phyloP scores from a whole-genome alignment of 257 asterid species.

The Petrea volubilis region DNA sequence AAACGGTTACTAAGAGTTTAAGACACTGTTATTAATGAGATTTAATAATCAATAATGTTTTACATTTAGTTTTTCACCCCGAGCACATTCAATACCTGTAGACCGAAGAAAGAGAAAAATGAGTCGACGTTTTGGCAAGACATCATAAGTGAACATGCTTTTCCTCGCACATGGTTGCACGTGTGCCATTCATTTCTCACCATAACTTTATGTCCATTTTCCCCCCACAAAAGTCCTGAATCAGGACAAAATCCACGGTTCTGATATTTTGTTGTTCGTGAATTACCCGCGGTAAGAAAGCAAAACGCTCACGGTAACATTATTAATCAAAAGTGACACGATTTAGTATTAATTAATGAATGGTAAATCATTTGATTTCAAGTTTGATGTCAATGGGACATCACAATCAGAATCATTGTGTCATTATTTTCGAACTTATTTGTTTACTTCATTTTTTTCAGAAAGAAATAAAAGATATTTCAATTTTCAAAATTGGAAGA shows the following conservation, averaged over 20 bases:
- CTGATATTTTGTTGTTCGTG: too few relatives aligned
- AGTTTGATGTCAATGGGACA: slow-evolving; percentile 1
- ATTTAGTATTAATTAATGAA: not conserved
- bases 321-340: too few relatives aligned
- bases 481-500: not conserved
- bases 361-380: not conserved
- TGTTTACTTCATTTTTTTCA: not conserved
- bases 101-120: slow-evolving; percentile 3
- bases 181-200: slow-evolving; percentile 4
- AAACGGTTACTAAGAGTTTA: too few relatives aligned
- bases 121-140: not conserved
- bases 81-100: slow-evolving; percentile 16
- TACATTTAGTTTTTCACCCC: too few relatives aligned
- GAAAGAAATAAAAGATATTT: not conserved
- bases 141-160: not conserved
- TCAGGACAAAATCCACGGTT: not conserved
- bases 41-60: too few relatives aligned
- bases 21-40: too few relatives aligned
- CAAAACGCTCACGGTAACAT: too few relatives aligned
- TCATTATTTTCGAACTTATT: not conserved
- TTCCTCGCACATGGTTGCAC: slow-evolving; percentile 19
- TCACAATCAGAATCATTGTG: not conserved
- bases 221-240: not conserved
- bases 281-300: too few relatives aligned
- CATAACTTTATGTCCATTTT: not conserved